These are phyloP conservation scores for Boletus barrowsii DNA, from an alignment of 768 basidiomycete species.

Conservation along the genomic window DNA sequence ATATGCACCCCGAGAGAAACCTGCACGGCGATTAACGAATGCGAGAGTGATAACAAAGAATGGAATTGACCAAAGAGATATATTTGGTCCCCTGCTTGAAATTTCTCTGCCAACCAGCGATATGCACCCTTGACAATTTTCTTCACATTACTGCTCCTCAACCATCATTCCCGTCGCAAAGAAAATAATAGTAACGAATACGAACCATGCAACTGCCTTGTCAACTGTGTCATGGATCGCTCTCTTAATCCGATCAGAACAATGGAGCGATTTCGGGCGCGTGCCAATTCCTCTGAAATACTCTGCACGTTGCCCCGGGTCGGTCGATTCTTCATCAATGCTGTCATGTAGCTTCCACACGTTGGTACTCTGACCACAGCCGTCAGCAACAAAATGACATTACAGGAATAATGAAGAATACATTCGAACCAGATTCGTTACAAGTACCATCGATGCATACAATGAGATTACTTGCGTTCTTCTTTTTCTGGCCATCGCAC, in stretches of 20 bases:
- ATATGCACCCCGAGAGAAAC: slow-evolving; percentile 45
- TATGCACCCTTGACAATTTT: slow-evolving; percentile 33
- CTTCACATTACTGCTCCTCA: slow-evolving; percentile 33
- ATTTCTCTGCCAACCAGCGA: slow-evolving; percentile 31
- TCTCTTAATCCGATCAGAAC: slow-evolving; percentile 16
- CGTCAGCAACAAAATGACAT: not conserved
- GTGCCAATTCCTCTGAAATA: slow-evolving; percentile 41
- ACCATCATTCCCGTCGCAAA: not conserved
- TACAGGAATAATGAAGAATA: not conserved
- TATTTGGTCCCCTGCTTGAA: slow-evolving; percentile 32
- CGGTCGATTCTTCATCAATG: slow-evolving; percentile 18
- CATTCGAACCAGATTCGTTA: slow-evolving; percentile 21
- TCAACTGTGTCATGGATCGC: slow-evolving; percentile 28
- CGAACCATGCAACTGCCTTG: slow-evolving; percentile 38
- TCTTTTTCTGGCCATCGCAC: slow-evolving; percentile 8
- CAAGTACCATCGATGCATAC: slow-evolving; percentile 26
- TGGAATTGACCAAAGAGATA: slow-evolving; percentile 31
- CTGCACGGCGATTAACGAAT: slow-evolving; percentile 3
- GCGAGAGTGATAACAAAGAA: not conserved
- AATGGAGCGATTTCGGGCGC: slow-evolving; percentile 25
- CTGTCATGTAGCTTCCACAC: slow-evolving; percentile 33
- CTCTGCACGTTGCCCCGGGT: slow-evolving; percentile 29
- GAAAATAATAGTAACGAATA: not conserved
- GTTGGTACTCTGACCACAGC: slow-evolving; percentile 32
- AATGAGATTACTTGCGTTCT: slow-evolving; percentile 17